Conservation (phyloP, 306 rosid genomes). For the Corylus avellana region DNA sequence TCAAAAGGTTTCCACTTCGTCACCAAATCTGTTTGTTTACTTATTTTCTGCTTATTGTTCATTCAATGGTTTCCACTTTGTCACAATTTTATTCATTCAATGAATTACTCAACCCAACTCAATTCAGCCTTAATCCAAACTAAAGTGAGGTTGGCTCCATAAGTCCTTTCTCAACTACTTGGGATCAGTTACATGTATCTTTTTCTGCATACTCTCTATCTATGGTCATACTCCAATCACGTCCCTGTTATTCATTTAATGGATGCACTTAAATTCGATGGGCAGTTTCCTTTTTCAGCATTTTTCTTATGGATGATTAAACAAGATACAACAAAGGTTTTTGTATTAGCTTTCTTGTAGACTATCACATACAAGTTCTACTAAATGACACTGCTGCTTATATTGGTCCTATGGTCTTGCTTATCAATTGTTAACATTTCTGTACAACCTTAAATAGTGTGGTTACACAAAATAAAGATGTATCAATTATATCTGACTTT, state of each 20-base stretch:
- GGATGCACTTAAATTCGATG: slow-evolving; percentile 4
- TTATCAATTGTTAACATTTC: neutral
- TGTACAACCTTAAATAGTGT: neutral
- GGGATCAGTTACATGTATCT: neutral
- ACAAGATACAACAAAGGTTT: neutral
- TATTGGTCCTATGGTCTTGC: neutral
- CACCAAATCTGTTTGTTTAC: too few relatives aligned
- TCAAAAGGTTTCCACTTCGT: too few relatives aligned
- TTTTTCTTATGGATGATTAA: neutral
- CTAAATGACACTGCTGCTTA: neutral
- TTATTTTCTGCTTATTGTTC: too few relatives aligned
- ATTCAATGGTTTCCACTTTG: too few relatives aligned
- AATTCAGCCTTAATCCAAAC: neutral
- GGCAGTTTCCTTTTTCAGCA: neutral
- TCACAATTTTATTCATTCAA: neutral
- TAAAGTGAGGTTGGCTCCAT: neutral
- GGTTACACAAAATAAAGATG: neutral
- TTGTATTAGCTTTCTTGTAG: slow-evolving; percentile 1
- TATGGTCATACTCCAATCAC: neutral
- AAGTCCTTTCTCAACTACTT: neutral
- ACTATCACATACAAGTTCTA: slow-evolving; percentile 6
- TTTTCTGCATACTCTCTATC: neutral
- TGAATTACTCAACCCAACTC: neutral
- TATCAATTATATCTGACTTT: neutral
- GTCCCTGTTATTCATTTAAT: neutral